Evolutionary conservation across 2,329 filamentous ascomycete genomes (phyloP).

Genomic region (Beauveria sp.): DNA sequence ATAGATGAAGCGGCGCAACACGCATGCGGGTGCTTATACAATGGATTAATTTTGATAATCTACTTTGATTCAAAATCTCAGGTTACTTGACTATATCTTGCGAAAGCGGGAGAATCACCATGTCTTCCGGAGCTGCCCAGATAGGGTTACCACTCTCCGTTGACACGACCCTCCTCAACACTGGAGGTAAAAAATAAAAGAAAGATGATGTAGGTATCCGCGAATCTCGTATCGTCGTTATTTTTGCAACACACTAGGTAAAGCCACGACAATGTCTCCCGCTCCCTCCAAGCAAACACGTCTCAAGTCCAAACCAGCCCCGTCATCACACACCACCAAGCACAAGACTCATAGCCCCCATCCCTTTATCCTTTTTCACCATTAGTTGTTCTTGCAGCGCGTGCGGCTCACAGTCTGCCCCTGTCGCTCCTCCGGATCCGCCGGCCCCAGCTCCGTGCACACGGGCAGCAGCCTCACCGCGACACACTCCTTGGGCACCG

Average conservation of each 20-base stretch:
- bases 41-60: too few relatives aligned
- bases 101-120: too few relatives aligned
- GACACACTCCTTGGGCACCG: neutral
- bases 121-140: too few relatives aligned
- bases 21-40: neutral
- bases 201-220: too few relatives aligned
- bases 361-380: neutral
- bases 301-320: neutral
- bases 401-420: neutral
- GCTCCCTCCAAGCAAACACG: neutral
- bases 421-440: neutral
- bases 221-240: too few relatives aligned
- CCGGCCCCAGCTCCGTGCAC: neutral
- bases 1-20: neutral
- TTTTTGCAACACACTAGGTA: too few relatives aligned
- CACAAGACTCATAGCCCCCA: neutral
- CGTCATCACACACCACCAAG: neutral
- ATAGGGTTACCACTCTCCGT: too few relatives aligned
- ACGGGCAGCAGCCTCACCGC: constrained; percentile 3
- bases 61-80: too few relatives aligned
- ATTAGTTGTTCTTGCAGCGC: neutral
- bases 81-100: too few relatives aligned
- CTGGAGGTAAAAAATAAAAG: too few relatives aligned
- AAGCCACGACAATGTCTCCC: too few relatives aligned
- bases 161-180: too few relatives aligned